Base-by-base conservation (phyloP, 73 alveolate genomes). In the Paramecium sonneborni region DNA sequence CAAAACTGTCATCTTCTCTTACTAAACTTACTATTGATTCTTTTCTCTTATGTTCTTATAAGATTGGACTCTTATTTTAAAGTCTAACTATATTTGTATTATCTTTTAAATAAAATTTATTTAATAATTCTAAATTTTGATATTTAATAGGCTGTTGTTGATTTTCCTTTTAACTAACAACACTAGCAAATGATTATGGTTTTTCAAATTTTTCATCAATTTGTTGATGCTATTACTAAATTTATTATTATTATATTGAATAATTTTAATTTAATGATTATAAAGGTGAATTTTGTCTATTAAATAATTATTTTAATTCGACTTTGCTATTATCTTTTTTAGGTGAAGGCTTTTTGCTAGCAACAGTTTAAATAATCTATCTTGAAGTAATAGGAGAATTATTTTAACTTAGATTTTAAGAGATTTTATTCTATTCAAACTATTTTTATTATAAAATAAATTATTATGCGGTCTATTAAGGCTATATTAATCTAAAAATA, bases 1-100 rank as follows among this genome's bases (percentile, higher is more conserved):
- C 94, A 44, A 88, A 88, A 44, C 91, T 79, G 18, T 79, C 90
- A 38, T 79, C 90, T 39, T 79, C 69, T 20, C 74, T 15, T 12
- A 39, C 34, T 74, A 62, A 62, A 24, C 44, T 62, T 12, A 26
- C 86, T 10, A 72, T 72, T 2, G 86, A 72, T 20, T 52, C 68
- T n/a, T 38, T 72, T 72, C 86, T 72, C 26, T 35, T 72, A 11
- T 38, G 20, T 21, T 72, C 86, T 20, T 38, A 32, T 28, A 38
- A 20, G 5, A 72, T 72, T 12, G 86, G 86, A 72, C 86, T 72
- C 14, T 72, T 72, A 72, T 10, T 72, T 72, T 72, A 35, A 8
- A 72, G 57, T 62, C 44, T 21, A 62, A 62, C 84, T 0, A 62
- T 30, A 26, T 62, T 62, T 6, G 84, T 62, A 30, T 62, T 62